phyloP scores from a whole-genome alignment of 2,329 filamentous ascomycete genomes.

The Fusarium subtropicale region DNA sequence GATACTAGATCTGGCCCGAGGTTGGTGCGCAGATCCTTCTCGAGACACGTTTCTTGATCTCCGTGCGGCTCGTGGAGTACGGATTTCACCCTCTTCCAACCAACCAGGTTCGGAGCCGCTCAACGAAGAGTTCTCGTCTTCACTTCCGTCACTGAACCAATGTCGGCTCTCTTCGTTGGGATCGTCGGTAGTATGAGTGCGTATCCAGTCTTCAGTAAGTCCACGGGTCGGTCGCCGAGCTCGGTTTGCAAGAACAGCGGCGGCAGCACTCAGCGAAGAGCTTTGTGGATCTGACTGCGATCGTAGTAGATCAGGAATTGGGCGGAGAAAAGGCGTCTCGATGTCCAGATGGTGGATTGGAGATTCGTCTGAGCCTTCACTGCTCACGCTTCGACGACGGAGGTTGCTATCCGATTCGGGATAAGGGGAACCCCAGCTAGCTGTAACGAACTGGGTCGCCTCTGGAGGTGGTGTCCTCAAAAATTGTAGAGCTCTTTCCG shows the following conservation, averaged over 20 bases:
- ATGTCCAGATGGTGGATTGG: conserved; percentile 72
- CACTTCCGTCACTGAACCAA: conserved; percentile 82
- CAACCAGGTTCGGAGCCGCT: conserved; percentile 71
- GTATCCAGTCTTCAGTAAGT: conserved; percentile 87
- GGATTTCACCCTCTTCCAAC: conserved; percentile 61
- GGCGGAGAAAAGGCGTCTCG: conserved; percentile 71
- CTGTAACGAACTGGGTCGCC: conserved; percentile 69
- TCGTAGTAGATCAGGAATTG: conserved; percentile 60
- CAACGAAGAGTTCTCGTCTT: conserved; percentile 80
- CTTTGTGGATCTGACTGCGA: conserved; percentile 46
- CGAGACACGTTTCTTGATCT: conserved; percentile 43
- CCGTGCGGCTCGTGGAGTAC: conserved; percentile 59
- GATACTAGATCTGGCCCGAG: conserved; percentile 64
- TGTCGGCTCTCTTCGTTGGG: conserved; percentile 75
- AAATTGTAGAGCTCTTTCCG: conserved; percentile 66
- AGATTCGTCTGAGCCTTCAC: conserved; percentile 69
- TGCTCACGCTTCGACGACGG: conserved; percentile 65
- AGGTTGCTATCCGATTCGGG: conserved; percentile 70
- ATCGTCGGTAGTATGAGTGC: conserved; percentile 81
- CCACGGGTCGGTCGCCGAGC: conserved; percentile 69
- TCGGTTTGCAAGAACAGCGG: conserved; percentile 72
- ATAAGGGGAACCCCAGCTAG: conserved; percentile 94
- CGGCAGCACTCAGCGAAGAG: conserved; percentile 63
- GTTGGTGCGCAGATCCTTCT: conserved; percentile 54
- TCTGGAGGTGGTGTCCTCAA: conserved; percentile 65